Evolutionary conservation across 208 protist species (phyloP), one percentile per base, ranked within the genome.

Genomic region (Porcisia deanei): DNA sequence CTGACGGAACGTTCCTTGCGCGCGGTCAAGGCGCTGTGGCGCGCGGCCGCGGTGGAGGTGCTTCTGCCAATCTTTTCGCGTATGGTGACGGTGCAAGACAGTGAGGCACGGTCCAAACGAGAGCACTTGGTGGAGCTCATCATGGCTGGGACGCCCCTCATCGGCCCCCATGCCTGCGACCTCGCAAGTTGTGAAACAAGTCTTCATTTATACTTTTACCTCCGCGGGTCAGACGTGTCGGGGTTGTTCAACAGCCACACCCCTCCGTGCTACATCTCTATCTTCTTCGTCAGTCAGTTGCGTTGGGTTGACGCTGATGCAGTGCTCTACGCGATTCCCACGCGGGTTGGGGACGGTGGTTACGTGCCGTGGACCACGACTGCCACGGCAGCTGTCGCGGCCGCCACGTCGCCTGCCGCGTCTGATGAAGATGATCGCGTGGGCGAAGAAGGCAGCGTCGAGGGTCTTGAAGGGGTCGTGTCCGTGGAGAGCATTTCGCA

Each of bases 181-280:
- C 52, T 70, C 34, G 89, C 83, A 65, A 84, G 90, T 63, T 92
- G 80, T 73, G 80, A 77, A 43, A 75, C 82, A 30, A 87, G 85
- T 65, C 86, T 93, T 72, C 82, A 95, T 73, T 73, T 95, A 43
- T 91, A 86, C 76, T 95, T 95, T 75, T 95, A 95, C 66, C 79
- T 95, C 37, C 87, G 91, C 68, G 91, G 91, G 52, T 84, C 61
- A 45, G 91, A 95, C 75, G 75, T 73, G 75, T 83, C 73, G 6
- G 85, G 87, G 6, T 59, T 95, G 25, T 95, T 95, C 75, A 87
- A 77, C 61, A 63, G 71, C 66, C 84, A 93, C 86, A 89, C 88
- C 14, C 80, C 85, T 45, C 88, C 91, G 25, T 92, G 87, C 75
- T 88, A 91, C 71, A 77, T 95, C 79, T 93, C 91, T 10, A 84